Base-by-base conservation (phyloP, 2,329 filamentous ascomycete species). In the Pyrenophora tritici-repentis region DNA sequence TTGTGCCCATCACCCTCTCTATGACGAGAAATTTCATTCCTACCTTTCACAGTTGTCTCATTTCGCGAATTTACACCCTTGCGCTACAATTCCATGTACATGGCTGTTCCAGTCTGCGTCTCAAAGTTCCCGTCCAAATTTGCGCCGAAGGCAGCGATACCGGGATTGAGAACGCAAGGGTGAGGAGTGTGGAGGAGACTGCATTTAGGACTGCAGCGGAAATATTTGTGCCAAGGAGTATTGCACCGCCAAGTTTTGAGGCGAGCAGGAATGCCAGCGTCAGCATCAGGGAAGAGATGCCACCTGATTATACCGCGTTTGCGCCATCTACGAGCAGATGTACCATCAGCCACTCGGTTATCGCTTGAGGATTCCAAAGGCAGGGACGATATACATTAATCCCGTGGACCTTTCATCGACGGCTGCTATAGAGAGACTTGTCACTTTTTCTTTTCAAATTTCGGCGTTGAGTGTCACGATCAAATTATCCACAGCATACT, bases 41-140 rank as follows among this genome's bases (percentile, higher is more conserved):
- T 1, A 86, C 86, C 2, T 90, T 90, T 73, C 84, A 89, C 74
- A 80, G 82, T 33, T 90, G 87, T 68, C 79, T 89, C 45, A 75
- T 85, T 37, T 84, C 83, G n/a, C 79, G 87, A 44, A 74, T 79
- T 14, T 90, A 90, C 68, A 71, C 76, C 3, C 78, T 90, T 12
- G 81, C 84, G 45, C 72, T 90, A 49, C 75, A 77, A 12, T 71
- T 90, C 17, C 78, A 80, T 3, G 78, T 83, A 42, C 58, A 68
- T 3, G 70, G 75, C 44, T 60, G 67, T 20, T 58, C 64, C 0
- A 60, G 47, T 1, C 46, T 79, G 26, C 66, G 67, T 6, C 63
- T 81, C 35, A 78, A 77, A 46, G 61, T 80, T 1, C 78, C 78
- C 0, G 53, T 81, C 2, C 78, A 81, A 56, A 68, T 81, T 52